These are phyloP conservation scores for Magnaporthiopsis rhizophila DNA, from an alignment of 2,329 filamentous ascomycete genomes.

Conservation along the genomic window DNA sequence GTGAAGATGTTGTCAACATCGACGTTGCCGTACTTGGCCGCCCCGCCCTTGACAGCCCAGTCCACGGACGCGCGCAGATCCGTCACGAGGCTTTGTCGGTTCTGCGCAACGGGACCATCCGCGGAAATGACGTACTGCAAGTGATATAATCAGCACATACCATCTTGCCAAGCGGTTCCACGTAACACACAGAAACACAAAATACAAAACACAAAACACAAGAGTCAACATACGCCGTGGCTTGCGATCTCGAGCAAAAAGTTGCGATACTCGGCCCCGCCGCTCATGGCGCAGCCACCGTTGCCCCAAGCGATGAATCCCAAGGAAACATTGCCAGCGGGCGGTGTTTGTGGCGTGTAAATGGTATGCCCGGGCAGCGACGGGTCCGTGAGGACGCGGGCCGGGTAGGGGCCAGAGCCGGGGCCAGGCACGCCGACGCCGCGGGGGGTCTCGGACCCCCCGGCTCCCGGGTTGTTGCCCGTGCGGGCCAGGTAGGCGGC, in stretches of 20 bases:
- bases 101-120: conserved; percentile 13
- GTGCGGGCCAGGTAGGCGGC: conserved; percentile 12
- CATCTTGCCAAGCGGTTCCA: too few species aligned
- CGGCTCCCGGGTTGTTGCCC: conserved; percentile 15
- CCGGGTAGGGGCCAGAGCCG: conserved; percentile 16
- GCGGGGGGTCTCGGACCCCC: conserved; percentile 13
- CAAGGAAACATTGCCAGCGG: conserved; percentile 10
- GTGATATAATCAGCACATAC: too few species aligned
- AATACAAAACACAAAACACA: too few species aligned
- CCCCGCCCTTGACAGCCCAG: conserved; percentile 13
- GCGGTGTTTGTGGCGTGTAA: conserved; percentile 14
- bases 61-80: conserved; percentile 13
- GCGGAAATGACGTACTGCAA: conserved; percentile 15
- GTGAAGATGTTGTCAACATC: conserved; percentile 18
- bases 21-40: conserved; percentile 15
- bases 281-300: conserved; percentile 16
- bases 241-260: conserved; percentile 17
- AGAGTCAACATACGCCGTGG: conserved; percentile 11
- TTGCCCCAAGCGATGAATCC: conserved; percentile 17
- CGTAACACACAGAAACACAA: too few species aligned
- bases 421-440: conserved; percentile 9
- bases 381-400: conserved; percentile 12
- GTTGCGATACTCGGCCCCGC: conserved; percentile 14
- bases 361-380: conserved; percentile 15
- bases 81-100: conserved; percentile 12